Conservation (phyloP, 495 filamentous ascomycete genomes). For the Podospora anserina region DNA sequence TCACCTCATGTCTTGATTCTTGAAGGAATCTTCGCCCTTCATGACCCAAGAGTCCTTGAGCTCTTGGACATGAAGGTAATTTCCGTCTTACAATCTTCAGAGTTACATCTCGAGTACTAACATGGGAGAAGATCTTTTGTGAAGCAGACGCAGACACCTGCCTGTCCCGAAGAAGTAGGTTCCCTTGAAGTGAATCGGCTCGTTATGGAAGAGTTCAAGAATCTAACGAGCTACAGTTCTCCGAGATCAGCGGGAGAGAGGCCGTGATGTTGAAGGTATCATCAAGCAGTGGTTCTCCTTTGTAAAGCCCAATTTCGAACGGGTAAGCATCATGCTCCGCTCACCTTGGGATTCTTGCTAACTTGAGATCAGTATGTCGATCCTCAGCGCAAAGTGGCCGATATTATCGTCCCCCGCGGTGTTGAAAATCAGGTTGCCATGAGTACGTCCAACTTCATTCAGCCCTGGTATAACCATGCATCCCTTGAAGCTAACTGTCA, state of each 20-base stretch:
- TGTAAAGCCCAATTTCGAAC: constrained; percentile 93
- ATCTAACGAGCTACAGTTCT: constrained; percentile 54
- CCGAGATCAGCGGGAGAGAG: constrained; percentile 80
- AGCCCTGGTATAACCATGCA: not conserved
- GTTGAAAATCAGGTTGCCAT: constrained; percentile 93
- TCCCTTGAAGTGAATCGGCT: not conserved
- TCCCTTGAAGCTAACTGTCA: not conserved
- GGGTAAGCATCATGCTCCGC: constrained; percentile 30
- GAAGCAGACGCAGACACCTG: constrained; percentile 96
- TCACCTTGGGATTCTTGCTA: not conserved
- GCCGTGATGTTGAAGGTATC: constrained; percentile 85
- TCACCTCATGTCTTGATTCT: constrained; percentile 94
- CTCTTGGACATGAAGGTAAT: constrained; percentile 84
- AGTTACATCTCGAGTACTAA: not conserved
- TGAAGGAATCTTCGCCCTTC: constrained; percentile 92
- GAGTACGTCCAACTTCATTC: constrained; percentile 45
- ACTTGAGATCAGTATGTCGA: constrained; percentile 62
- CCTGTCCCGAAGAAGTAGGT: constrained; percentile 82
- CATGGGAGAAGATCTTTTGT: constrained; percentile 68
- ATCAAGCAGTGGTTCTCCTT: constrained; percentile 97
- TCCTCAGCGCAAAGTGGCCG: constrained; percentile 82
- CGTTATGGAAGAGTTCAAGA: not conserved
- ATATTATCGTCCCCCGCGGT: constrained; percentile 92
- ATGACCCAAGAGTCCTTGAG: constrained; percentile 81
- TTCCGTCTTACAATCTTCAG: not conserved